Conservation (phyloP, 1,139 yeast genomes). For the Kazachstania sp. region DNA sequence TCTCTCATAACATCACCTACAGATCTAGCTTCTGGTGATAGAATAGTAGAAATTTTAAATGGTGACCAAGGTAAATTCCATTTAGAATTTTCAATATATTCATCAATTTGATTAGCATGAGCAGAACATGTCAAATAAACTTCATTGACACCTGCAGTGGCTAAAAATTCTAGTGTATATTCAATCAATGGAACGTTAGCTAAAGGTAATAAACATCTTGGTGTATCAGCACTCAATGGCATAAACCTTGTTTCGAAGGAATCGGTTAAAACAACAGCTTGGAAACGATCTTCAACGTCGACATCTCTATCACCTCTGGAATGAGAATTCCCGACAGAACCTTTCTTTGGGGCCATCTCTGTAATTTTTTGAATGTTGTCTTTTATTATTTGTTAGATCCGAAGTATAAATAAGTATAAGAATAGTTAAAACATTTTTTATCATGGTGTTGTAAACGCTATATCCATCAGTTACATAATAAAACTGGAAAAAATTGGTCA, state of each 20-base stretch:
- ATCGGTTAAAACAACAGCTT: conserved; percentile 90
- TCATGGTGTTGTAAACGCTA: too few relatives aligned
- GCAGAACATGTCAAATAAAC: conserved; percentile 84
- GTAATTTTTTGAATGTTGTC: background rate
- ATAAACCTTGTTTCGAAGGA: conserved; percentile 85
- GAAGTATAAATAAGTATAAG: too few relatives aligned
- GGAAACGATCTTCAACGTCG: conserved; percentile 64
- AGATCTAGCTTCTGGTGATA: conserved; percentile 82
- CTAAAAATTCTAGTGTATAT: conserved; percentile 87
- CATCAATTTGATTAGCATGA: conserved; percentile 81
- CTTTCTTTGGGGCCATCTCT: conserved; percentile 20
- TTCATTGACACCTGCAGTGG: conserved; percentile 83
- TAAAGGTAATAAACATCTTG: conserved; percentile 82
- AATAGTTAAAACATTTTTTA: too few relatives aligned
- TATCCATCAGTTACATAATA: background rate
- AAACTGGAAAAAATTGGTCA: background rate
- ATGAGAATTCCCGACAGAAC: background rate
- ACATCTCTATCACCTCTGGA: conserved; percentile 44
- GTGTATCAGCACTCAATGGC: conserved; percentile 79
- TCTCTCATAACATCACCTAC: conserved; percentile 98
- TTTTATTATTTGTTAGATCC: background rate
- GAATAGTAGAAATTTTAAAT: conserved; percentile 64
- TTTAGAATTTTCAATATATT: conserved; percentile 71
- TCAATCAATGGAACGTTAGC: conserved; percentile 92
- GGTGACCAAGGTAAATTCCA: conserved; percentile 75